Evolutionary conservation across 2,329 filamentous ascomycete species (phyloP).

Genomic region (Macrophomina pseudophaseolina): DNA sequence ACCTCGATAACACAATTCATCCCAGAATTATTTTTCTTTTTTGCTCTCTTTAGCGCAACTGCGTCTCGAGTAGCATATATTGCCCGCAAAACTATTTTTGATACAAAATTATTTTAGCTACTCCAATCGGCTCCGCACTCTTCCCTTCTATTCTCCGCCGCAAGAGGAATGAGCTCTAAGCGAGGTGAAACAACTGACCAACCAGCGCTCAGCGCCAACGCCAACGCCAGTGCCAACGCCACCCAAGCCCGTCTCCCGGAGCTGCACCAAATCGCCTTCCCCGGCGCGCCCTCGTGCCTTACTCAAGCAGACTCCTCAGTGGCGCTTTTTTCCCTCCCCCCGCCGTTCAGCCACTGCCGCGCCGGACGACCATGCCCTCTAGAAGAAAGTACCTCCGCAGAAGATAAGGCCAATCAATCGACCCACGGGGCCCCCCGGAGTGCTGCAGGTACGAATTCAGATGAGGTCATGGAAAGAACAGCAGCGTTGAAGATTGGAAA

Average conservation of each 20-base stretch:
- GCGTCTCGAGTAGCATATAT: too few species aligned
- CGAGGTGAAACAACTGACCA: not conserved
- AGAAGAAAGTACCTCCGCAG: not conserved
- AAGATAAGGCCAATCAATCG: conserved; percentile 17
- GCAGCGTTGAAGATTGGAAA: too few species aligned
- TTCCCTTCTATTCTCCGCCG: not conserved
- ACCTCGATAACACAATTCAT: too few species aligned
- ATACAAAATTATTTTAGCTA: too few species aligned
- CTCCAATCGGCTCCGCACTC: not conserved
- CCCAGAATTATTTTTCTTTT: too few species aligned
- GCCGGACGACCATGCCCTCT: not conserved
- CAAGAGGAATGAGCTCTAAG: not conserved
- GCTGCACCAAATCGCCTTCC: conserved; percentile 2
- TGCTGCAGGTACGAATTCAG: conserved; percentile 14
- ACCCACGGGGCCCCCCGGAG: not conserved
- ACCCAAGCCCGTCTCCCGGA: not conserved
- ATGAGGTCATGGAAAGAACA: conserved; percentile 1
- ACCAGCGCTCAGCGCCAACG: conserved; percentile 1
- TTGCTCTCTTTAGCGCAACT: too few species aligned
- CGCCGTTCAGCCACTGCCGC: conserved; percentile 6
- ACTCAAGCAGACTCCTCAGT: not conserved
- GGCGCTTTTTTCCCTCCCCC: not conserved
- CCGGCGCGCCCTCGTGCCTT: conserved; percentile 8
- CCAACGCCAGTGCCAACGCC: not conserved
- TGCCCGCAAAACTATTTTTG: too few species aligned